Percentiles rank a stretch among this genome's conserved stretches.
Conservation (phyloP, 23 red algal genomes). For the Chondrus crispus region DNA sequence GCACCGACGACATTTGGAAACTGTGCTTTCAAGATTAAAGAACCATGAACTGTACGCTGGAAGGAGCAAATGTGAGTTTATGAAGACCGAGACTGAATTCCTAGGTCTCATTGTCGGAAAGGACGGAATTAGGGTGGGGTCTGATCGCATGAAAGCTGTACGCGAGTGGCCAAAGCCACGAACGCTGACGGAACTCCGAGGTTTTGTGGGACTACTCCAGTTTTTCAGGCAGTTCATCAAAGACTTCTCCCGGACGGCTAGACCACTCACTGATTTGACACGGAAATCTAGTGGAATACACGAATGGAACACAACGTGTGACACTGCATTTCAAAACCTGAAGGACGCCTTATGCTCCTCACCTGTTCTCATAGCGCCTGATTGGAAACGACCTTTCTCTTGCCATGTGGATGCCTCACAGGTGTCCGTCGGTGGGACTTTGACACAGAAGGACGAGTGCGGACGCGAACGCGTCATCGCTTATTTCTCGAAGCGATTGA, state of each 20-base stretch:
- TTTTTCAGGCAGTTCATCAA: conserved; percentile 33
- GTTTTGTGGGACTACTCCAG: background rate
- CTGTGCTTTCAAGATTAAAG: background rate
- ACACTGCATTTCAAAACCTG: background rate
- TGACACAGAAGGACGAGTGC: background rate
- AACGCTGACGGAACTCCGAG: background rate
- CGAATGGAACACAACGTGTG: background rate
- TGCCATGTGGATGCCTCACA: conserved; percentile 8
- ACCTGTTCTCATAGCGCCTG: background rate
- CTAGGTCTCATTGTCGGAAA: background rate
- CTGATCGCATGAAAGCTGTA: background rate
- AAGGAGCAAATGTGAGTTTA: background rate
- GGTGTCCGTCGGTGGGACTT: background rate
- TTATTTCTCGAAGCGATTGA: background rate
- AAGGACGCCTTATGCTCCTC: background rate
- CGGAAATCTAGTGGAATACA: background rate
- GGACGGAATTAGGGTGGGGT: background rate
- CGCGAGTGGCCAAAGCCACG: background rate
- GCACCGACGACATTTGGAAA: background rate
- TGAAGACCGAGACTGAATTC: background rate
- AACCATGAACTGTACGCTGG: background rate
- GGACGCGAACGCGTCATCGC: background rate
- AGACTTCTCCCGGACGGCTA: background rate
- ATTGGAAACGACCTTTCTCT: background rate
- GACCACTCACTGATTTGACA: conserved; percentile 4